Conservation (phyloP, 2,329 filamentous ascomycete species). For the Teratosphaeria viscida region DNA sequence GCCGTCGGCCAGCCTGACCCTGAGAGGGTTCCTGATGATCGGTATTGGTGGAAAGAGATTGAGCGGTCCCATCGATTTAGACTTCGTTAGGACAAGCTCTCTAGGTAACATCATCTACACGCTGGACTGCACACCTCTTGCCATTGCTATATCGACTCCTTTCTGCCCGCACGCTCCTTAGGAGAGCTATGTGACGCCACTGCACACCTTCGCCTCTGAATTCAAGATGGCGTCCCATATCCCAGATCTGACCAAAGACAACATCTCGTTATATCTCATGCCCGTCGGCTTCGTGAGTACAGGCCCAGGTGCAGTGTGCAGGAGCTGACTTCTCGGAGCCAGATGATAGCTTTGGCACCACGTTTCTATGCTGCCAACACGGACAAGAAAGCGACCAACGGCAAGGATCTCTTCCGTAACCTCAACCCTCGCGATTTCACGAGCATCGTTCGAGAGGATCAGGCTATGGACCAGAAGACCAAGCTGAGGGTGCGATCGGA, state of each 20-base stretch:
- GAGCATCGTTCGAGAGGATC: slow-evolving; percentile 16
- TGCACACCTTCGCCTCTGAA: background rate
- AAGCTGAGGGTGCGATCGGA: slow-evolving; percentile 12
- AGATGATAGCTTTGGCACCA: slow-evolving; percentile 26
- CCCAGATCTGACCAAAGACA: slow-evolving; percentile 12
- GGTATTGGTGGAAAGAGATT: background rate
- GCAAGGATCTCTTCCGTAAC: slow-evolving; percentile 13
- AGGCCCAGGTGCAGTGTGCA: too few relatives aligned
- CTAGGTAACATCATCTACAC: background rate
- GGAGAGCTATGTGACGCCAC: background rate
- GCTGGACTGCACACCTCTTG: background rate
- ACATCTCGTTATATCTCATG: slow-evolving; percentile 21
- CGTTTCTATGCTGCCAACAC: slow-evolving; percentile 22
- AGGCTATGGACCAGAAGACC: slow-evolving; percentile 23
- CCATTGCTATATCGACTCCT: background rate
- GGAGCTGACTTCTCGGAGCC: slow-evolving; percentile 4
- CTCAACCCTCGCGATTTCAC: slow-evolving; percentile 22
- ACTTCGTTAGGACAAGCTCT: background rate
- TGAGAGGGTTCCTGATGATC: too few relatives aligned
- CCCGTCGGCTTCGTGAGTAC: slow-evolving; percentile 8
- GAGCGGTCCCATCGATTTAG: background rate
- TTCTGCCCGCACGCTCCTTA: background rate
- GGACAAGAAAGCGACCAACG: slow-evolving; percentile 9
- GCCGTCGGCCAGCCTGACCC: too few relatives aligned
- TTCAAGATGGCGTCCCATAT: slow-evolving; percentile 12